Evolutionary conservation across 176 grass and related monocot genomes (phyloP).

Genomic region (Thalia dealbata): DNA sequence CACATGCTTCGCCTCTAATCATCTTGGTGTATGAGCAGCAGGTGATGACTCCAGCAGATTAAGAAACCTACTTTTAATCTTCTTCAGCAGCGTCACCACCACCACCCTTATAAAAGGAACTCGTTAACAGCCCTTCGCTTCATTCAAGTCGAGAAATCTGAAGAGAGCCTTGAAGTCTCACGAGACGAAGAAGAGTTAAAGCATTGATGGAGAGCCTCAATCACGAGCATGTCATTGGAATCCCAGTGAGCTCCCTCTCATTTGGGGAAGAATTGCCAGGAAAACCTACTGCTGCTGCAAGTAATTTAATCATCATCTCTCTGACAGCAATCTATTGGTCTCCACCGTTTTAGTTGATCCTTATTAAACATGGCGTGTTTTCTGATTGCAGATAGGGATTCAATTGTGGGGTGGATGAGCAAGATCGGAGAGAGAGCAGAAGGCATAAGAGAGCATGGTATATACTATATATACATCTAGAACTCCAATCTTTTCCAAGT

Average conservation of each 20-base stretch:
- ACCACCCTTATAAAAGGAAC: slow-evolving; percentile 1
- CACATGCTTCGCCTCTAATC: neutral
- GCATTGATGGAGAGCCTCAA: slow-evolving; percentile 33
- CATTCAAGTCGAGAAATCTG: neutral
- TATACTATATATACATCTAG: no score
- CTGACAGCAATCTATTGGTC: neutral
- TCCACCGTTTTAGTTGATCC: neutral
- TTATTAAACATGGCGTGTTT: neutral
- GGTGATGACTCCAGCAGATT: slow-evolving; percentile 20
- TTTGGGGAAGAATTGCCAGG: slow-evolving; percentile 46
- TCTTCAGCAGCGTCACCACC: neutral
- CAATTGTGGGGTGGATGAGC: slow-evolving; percentile 24
- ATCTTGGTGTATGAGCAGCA: neutral
- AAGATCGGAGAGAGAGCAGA: slow-evolving; percentile 50
- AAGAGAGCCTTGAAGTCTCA: slow-evolving; percentile 28
- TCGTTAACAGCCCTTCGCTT: no score
- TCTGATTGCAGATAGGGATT: slow-evolving; percentile 14
- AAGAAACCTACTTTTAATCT: slow-evolving; percentile 11
- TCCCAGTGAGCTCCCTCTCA: slow-evolving; percentile 53
- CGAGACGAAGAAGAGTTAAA: neutral
- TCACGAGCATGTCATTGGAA: slow-evolving; percentile 54
- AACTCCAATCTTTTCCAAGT: no score
- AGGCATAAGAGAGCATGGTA: slow-evolving; percentile 76
- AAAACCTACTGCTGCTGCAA: slow-evolving; percentile 14
- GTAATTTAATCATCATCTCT: slow-evolving; percentile 16